Percentiles rank a stretch among this genome's conserved stretches.
These are phyloP conservation scores for Castanea mollissima DNA, from an alignment of 306 rosid species.

Conservation along the genomic window DNA sequence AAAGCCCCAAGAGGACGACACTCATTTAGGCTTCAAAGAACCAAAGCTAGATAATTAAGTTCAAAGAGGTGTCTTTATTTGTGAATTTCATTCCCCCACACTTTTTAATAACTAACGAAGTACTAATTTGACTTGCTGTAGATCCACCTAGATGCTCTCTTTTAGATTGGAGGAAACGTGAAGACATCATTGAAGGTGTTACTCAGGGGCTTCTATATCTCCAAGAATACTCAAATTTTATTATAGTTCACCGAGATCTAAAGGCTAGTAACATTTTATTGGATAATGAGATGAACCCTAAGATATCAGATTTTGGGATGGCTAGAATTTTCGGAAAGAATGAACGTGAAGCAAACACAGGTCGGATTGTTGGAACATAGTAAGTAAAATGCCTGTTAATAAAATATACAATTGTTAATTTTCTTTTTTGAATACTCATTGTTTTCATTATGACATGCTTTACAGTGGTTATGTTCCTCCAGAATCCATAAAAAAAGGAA, in stretches of 20 bases:
- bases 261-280: slow-evolving; percentile 61
- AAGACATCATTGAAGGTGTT: slow-evolving; percentile 60
- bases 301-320: slow-evolving; percentile 72
- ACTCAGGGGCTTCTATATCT: slow-evolving; percentile 77
- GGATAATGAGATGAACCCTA: slow-evolving; percentile 52
- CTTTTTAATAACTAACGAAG: slow-evolving; percentile 3
- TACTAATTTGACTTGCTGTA: slow-evolving; percentile 25
- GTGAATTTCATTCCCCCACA: neutral
- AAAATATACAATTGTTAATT: neutral
- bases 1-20: neutral
- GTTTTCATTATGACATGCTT: neutral
- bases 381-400: slow-evolving; percentile 27
- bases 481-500: slow-evolving; percentile 52
- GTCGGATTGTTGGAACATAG: slow-evolving; percentile 60
- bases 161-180: slow-evolving; percentile 48
- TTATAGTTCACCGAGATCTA: slow-evolving; percentile 64
- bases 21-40: slow-evolving; percentile 19
- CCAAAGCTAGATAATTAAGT: neutral
- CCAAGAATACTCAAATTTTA: slow-evolving; percentile 71
- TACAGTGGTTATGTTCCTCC: slow-evolving; percentile 65
- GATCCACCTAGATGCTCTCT: slow-evolving; percentile 35
- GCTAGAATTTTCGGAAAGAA: slow-evolving; percentile 55
- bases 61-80: neutral
- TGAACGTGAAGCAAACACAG: slow-evolving; percentile 59
- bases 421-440: neutral